A percentile compares a stretch with the other conserved stretches of the same genome.
Evolutionary conservation across 768 basidiomycete species (phyloP).

Genomic region (Serendipita indica): DNA sequence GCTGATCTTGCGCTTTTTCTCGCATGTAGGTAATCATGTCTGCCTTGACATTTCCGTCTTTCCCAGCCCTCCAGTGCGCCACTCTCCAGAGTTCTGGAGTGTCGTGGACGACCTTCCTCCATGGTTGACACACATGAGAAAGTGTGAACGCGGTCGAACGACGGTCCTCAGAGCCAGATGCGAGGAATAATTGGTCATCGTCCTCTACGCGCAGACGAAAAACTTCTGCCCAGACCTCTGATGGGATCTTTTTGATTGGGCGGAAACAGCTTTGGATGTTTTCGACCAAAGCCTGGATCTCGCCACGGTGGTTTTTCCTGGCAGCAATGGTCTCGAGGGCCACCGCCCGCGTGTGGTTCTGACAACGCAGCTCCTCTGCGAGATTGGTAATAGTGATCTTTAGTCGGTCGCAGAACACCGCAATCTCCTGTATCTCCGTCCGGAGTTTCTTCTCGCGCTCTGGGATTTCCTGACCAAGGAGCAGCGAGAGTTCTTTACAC

Average conservation of each 20-base stretch:
- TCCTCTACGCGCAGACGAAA: neutral
- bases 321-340: neutral
- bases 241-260: neutral
- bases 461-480: neutral
- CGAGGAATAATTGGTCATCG: neutral
- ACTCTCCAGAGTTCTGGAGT: neutral
- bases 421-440: neutral
- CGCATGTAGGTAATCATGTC: neutral
- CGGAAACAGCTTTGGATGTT: constrained; percentile 1
- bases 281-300: neutral
- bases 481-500: neutral
- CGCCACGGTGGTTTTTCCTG: neutral
- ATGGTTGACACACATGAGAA: neutral
- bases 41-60: neutral
- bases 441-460: neutral
- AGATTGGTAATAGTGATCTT: neutral
- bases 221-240: neutral
- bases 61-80: neutral
- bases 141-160: neutral
- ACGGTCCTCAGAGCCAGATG: neutral
- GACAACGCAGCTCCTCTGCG: neutral
- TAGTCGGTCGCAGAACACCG: neutral
- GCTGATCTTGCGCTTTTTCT: neutral
- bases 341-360: neutral
- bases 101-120: neutral